Evolutionary conservation across 805 yeast species (phyloP).

Genomic region (Isabelozyma rhagii): DNA sequence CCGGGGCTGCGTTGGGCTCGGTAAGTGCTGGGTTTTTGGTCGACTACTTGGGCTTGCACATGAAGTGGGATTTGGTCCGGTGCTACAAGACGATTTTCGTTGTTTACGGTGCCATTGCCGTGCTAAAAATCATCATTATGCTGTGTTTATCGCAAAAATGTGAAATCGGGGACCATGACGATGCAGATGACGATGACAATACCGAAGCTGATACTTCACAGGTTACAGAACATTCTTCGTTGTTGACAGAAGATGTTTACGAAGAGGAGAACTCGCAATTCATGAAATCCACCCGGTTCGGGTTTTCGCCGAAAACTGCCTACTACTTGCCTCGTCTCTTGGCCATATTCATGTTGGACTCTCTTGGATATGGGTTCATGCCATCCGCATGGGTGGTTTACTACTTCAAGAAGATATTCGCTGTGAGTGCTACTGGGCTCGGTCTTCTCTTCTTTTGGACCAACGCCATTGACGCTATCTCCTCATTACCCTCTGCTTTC

Average conservation of each 20-base stretch:
- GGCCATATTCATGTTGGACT: slow-evolving; percentile 74
- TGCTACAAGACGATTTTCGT: slow-evolving; percentile 59
- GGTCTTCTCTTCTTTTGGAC: slow-evolving; percentile 69
- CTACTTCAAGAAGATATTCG: slow-evolving; percentile 62
- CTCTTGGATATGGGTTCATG: slow-evolving; percentile 87
- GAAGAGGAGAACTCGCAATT: slow-evolving; percentile 4
- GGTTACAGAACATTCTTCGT: slow-evolving; percentile 2
- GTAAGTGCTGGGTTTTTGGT: slow-evolving; percentile 59
- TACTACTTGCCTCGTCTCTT: slow-evolving; percentile 47
- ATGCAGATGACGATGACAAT: slow-evolving; percentile 18
- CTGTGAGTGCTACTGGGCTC: slow-evolving; percentile 51
- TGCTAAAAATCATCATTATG: slow-evolving; percentile 49
- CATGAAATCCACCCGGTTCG: slow-evolving; percentile 10
- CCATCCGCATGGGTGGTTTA: slow-evolving; percentile 85
- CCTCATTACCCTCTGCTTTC: slow-evolving; percentile 75
- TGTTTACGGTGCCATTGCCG: slow-evolving; percentile 54
- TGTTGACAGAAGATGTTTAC: slow-evolving; percentile 3
- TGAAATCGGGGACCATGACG: slow-evolving; percentile 36
- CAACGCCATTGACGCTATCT: slow-evolving; percentile 58
- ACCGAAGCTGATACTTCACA: slow-evolving; percentile 2
- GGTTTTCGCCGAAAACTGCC: slow-evolving; percentile 42
- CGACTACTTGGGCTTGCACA: slow-evolving; percentile 35
- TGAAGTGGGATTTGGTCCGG: slow-evolving; percentile 29
- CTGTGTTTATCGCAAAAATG: slow-evolving; percentile 49
- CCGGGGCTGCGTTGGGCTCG: slow-evolving; percentile 76